Evolutionary conservation across 2,329 filamentous ascomycete genomes (phyloP).

Genomic region (Verticillium albo-atrum): DNA sequence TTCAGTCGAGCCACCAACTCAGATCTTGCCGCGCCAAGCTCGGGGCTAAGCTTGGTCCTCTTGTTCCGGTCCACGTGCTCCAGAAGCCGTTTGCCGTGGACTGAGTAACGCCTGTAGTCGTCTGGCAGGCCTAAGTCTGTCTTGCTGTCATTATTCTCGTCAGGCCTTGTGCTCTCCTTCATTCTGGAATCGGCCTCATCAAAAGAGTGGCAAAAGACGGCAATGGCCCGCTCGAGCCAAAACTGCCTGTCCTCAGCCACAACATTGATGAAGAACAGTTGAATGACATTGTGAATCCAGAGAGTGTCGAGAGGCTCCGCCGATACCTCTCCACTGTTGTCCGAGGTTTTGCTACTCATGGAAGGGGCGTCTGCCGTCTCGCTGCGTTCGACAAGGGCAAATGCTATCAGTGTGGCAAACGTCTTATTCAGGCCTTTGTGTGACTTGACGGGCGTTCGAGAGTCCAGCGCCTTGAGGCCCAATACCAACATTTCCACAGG

Average conservation of each 20-base stretch:
- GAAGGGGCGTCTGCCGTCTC: slow-evolving; percentile 37
- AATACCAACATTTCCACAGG: slow-evolving; percentile 62
- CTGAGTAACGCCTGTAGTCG: slow-evolving; percentile 47
- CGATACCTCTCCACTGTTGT: slow-evolving; percentile 21
- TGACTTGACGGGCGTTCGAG: slow-evolving; percentile 37
- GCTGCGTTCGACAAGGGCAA: slow-evolving; percentile 47
- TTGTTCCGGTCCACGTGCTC: slow-evolving; percentile 34
- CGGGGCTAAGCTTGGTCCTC: slow-evolving; percentile 15
- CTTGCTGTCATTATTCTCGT: slow-evolving; percentile 25
- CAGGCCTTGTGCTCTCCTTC: not conserved
- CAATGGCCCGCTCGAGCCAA: slow-evolving; percentile 44
- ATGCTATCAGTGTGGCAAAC: slow-evolving; percentile 44
- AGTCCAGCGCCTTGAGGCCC: slow-evolving; percentile 44
- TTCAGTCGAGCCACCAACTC: slow-evolving; percentile 30
- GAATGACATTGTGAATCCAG: slow-evolving; percentile 46
- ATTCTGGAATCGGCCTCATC: slow-evolving; percentile 32
- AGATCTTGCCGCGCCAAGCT: slow-evolving; percentile 22
- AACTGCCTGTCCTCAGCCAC: slow-evolving; percentile 35
- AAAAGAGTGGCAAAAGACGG: slow-evolving; percentile 45
- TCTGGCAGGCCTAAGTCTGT: slow-evolving; percentile 37
- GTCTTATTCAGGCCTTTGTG: slow-evolving; percentile 40
- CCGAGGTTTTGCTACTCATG: slow-evolving; percentile 27
- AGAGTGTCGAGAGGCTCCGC: slow-evolving; percentile 45
- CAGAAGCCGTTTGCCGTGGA: slow-evolving; percentile 44
- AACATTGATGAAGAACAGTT: slow-evolving; percentile 46